These are phyloP conservation scores for Phytopythium chamaehyphon DNA, from an alignment of 352 stramenopile genomes.

Conservation along the genomic window DNA sequence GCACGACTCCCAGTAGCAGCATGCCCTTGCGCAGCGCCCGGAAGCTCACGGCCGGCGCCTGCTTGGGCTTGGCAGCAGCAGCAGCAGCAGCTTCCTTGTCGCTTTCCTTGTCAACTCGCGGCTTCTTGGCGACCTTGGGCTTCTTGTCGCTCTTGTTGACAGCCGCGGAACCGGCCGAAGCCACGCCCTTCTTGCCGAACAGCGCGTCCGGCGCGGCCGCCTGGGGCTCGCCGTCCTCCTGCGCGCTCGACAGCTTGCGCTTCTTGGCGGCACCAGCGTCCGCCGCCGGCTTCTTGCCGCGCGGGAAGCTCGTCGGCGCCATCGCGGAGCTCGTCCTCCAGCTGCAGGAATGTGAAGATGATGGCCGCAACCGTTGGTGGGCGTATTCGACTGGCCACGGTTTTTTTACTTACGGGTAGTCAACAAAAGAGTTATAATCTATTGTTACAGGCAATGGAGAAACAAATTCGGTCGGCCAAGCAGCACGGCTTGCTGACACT, in stretches of 20 bases:
- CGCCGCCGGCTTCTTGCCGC: conserved; percentile 48
- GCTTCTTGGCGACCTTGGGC: conserved; percentile 28
- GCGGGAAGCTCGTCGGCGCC: conserved; percentile 58
- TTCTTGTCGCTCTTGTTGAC: conserved; percentile 25
- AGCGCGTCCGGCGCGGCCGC: conserved; percentile 35
- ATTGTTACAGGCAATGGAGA: no score
- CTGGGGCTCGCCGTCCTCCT: conserved; percentile 17
- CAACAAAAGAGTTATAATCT: no score
- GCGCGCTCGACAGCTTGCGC: conserved; percentile 31
- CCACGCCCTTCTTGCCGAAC: conserved; percentile 75
- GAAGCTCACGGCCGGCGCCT: conserved; percentile 54
- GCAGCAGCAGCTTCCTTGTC: conserved; percentile 7
- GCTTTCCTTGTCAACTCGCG: conserved; percentile 6
- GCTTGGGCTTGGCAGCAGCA: conserved; percentile 12
- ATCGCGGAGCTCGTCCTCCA: conserved; percentile 7
- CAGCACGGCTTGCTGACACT: no score
- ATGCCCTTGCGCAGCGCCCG: conserved; percentile 63
- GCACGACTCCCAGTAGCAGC: conserved; percentile 85
- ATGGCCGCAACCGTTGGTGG: no score
- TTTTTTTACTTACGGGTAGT: no score
- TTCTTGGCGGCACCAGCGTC: conserved; percentile 20
- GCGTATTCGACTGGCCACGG: no score
- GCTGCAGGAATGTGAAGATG: conserved; percentile 1
- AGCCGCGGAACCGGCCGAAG: conserved; percentile 15
- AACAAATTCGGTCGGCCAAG: no score